phyloP scores from a whole-genome alignment of 768 basidiomycete genomes.

The Russula dissimulans region DNA sequence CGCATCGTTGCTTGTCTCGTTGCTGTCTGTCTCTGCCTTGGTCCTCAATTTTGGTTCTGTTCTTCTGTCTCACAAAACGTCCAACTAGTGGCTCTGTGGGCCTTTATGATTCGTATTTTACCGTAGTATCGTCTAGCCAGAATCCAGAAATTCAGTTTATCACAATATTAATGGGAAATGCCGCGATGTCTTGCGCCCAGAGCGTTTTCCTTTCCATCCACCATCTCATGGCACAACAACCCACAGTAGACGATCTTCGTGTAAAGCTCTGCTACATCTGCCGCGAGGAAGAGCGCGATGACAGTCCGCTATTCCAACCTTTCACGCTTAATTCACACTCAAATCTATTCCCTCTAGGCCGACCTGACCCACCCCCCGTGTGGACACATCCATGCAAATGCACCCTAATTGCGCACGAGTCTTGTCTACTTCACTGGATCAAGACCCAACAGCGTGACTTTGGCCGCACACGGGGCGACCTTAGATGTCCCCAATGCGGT shows the following conservation, averaged over 20 bases:
- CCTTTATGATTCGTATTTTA: slow-evolving; percentile 5
- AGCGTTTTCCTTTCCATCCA: not conserved
- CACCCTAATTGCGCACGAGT: slow-evolving; percentile 71
- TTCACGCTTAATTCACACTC: not conserved
- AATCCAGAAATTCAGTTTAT: too few species aligned
- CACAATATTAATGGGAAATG: not conserved
- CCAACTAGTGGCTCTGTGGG: not conserved
- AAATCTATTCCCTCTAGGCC: slow-evolving; percentile 25
- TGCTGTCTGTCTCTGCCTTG: not conserved
- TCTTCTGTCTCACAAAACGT: not conserved
- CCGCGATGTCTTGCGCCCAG: not conserved
- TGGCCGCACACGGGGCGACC: slow-evolving; percentile 47
- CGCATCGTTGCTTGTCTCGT: not conserved
- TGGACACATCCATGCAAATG: slow-evolving; percentile 82
- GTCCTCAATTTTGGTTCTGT: slow-evolving; percentile 4
- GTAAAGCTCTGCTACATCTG: slow-evolving; percentile 80
- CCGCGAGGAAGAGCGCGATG: slow-evolving; percentile 56
- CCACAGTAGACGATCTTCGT: slow-evolving; percentile 31
- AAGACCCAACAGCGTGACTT: slow-evolving; percentile 53
- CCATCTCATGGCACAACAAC: slow-evolving; percentile 6
- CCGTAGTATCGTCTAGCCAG: not conserved
- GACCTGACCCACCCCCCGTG: slow-evolving; percentile 39
- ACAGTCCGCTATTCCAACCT: slow-evolving; percentile 25
- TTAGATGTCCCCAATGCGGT: slow-evolving; percentile 76
- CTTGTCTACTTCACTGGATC: slow-evolving; percentile 75